phyloP scores from a whole-genome alignment of 139 green algal species.

The Volvox africanus region DNA sequence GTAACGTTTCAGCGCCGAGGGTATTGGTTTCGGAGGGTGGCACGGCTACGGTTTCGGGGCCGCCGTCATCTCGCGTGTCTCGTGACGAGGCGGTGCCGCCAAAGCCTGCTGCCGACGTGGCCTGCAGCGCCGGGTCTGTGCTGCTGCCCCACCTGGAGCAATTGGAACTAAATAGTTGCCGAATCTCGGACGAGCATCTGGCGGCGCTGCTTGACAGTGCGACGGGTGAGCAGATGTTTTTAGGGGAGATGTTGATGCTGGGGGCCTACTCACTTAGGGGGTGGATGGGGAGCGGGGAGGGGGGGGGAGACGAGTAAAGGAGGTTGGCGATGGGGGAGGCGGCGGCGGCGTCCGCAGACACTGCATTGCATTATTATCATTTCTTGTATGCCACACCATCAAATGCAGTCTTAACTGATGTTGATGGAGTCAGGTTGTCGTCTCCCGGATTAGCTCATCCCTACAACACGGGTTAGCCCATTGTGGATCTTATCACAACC shows the following conservation, averaged over 20 bases:
- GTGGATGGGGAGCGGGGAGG: neutral
- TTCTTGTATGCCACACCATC: no score
- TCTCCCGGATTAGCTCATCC: no score
- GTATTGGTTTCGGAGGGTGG: neutral
- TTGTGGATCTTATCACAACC: no score
- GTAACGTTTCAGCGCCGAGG: neutral
- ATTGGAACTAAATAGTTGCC: constrained; percentile 27
- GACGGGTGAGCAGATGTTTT: no score
- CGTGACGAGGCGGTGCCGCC: neutral
- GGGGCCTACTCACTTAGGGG: neutral
- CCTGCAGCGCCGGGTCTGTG: neutral
- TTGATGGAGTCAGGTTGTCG: no score
- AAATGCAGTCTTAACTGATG: no score
- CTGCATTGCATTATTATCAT: no score
- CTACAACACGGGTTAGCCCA: no score
- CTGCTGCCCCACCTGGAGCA: constrained; percentile 21
- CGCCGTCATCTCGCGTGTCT: neutral
- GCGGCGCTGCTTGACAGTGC: neutral
- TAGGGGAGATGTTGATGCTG: no score
- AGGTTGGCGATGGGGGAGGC: no score
- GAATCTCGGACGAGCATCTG: neutral
- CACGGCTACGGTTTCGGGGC: neutral
- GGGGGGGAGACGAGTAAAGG: no score
- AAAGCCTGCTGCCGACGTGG: neutral
- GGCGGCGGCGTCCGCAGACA: no score